These are phyloP conservation scores for Neotropicomus parvogracilis DNA, from an alignment of 1,284 basidiomycete species.

Conservation along the genomic window DNA sequence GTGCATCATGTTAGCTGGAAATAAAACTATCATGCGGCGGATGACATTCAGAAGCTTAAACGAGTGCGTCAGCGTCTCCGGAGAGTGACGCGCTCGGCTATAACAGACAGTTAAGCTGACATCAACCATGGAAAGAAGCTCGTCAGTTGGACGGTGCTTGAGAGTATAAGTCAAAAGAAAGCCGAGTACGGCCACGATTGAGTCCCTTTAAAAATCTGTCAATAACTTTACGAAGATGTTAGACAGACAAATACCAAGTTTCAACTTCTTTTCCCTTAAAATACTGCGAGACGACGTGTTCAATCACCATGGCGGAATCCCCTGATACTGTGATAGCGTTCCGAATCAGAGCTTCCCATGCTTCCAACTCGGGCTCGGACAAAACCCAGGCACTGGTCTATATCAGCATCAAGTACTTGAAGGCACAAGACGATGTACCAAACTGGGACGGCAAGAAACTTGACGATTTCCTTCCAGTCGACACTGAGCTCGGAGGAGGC, in stretches of 20 bases:
- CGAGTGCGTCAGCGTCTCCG: slow-evolving; percentile 28
- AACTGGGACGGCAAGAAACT: slow-evolving; percentile 45
- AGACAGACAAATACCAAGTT: slow-evolving; percentile 21
- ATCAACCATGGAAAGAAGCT: slow-evolving; percentile 25
- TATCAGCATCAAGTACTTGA: slow-evolving; percentile 7
- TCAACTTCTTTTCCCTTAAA: slow-evolving; percentile 22
- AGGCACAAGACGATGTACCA: slow-evolving; percentile 35
- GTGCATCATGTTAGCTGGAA: slow-evolving; percentile 26
- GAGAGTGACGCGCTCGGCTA: slow-evolving; percentile 19
- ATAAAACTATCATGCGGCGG: slow-evolving; percentile 32
- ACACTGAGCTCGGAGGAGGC: slow-evolving; percentile 11
- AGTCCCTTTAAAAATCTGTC: slow-evolving; percentile 21
- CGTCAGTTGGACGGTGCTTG: slow-evolving; percentile 11
- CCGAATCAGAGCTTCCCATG: slow-evolving; percentile 38
- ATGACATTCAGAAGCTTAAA: slow-evolving; percentile 38
- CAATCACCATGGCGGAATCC: slow-evolving; percentile 19
- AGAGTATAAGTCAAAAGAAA: slow-evolving; percentile 15
- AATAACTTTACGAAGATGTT: neutral
- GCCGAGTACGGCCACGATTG: slow-evolving; percentile 18
- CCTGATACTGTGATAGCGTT: slow-evolving; percentile 25
- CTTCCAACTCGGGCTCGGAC: slow-evolving; percentile 35
- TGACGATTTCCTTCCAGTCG: slow-evolving; percentile 39
- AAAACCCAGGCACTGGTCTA: slow-evolving; percentile 41
- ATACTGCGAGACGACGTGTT: slow-evolving; percentile 22
- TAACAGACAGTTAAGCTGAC: slow-evolving; percentile 37